These are phyloP conservation scores for Rhododendron ovatum DNA, from an alignment of 148 eudicot genomes.

Conservation along the genomic window DNA sequence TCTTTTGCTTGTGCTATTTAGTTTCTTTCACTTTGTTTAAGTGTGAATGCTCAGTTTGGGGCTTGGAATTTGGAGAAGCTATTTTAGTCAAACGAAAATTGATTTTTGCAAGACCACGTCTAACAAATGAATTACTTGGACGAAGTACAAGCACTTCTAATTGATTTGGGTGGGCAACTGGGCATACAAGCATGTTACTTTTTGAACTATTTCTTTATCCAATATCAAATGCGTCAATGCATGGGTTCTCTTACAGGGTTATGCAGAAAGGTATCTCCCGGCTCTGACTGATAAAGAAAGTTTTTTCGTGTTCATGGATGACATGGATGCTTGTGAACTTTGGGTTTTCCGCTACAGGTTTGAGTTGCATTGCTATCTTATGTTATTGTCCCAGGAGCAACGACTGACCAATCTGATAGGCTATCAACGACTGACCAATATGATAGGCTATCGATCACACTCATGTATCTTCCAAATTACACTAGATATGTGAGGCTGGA, in stretches of 20 bases:
- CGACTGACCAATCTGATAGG: not conserved
- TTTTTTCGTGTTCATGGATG: conserved; percentile 16
- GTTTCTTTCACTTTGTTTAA: not conserved
- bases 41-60: not conserved
- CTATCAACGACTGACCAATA: too few relatives aligned
- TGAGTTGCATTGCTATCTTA: not conserved
- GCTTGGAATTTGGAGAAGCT: not conserved
- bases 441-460: not conserved
- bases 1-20: not conserved
- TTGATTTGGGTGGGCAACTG: not conserved
- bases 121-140: not conserved
- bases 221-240: not conserved
- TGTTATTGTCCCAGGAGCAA: not conserved
- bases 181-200: not conserved
- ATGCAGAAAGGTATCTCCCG: conserved; percentile 13
- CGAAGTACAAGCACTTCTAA: not conserved
- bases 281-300: conserved; percentile 4
- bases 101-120: not conserved
- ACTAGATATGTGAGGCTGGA: not conserved
- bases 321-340: not conserved
- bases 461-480: not conserved
- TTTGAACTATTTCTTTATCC: not conserved
- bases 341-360: conserved; percentile 23
- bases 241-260: conserved; percentile 4
- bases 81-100: not conserved